Conservation (phyloP, 352 stramenopile genomes). For the Globisporangium carolinianum region DNA sequence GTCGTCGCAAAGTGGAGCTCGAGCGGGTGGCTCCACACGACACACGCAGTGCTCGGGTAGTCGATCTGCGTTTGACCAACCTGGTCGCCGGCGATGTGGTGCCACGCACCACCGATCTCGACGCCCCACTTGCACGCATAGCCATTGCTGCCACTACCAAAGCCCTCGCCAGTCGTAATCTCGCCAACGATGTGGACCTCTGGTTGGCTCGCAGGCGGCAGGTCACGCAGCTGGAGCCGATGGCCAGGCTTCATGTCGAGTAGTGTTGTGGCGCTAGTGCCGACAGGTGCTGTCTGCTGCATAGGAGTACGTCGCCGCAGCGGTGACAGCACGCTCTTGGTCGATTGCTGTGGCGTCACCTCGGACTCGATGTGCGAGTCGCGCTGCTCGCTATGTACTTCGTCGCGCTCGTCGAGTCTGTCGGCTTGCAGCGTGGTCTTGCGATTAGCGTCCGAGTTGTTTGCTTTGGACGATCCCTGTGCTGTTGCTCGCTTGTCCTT, state of each 20-base stretch:
- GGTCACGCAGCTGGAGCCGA: conserved; percentile 14
- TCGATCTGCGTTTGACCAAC: conserved; percentile 61
- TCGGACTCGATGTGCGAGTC: too few relatives aligned
- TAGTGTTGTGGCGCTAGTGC: background rate
- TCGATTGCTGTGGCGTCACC: background rate
- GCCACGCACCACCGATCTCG: conserved; percentile 53
- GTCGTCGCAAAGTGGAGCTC: conserved; percentile 58
- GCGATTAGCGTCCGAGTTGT: background rate
- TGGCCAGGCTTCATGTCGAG: too few relatives aligned
- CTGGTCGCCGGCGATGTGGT: conserved; percentile 48
- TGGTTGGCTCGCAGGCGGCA: conserved; percentile 37
- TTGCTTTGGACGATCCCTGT: background rate
- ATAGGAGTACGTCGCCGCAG: conserved; percentile 4
- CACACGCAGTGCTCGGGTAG: conserved; percentile 19
- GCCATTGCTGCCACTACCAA: conserved; percentile 21
- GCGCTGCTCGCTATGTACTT: too few relatives aligned
- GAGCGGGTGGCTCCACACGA: conserved; percentile 58
- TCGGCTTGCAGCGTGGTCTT: background rate
- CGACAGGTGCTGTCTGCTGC: background rate
- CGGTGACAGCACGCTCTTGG: conserved; percentile 7
- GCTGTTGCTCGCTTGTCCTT: background rate
- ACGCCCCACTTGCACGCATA: conserved; percentile 66
- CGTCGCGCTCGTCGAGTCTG: background rate
- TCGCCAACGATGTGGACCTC: conserved; percentile 71
- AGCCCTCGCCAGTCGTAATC: conserved; percentile 48